Conservation (phyloP, 2,329 filamentous ascomycete species). For the Knufia petricola region DNA sequence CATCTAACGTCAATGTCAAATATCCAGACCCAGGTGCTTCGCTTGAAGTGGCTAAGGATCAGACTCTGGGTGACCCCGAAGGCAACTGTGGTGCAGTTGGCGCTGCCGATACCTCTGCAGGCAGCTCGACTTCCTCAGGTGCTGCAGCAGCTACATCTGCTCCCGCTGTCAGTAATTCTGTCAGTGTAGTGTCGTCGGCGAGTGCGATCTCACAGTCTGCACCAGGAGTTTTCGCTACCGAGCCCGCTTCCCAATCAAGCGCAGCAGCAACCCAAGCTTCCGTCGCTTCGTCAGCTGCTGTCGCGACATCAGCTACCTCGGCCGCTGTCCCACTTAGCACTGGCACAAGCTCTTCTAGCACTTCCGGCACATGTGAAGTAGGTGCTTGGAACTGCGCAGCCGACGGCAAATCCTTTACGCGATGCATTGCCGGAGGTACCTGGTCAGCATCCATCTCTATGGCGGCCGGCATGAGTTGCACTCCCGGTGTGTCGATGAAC, state of each 20-base stretch:
- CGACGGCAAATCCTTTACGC: conserved; percentile 47
- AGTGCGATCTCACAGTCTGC: neutral
- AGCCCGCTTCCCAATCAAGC: neutral
- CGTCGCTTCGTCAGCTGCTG: conserved; percentile 3
- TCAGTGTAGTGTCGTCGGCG: too few species aligned
- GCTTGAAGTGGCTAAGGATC: conserved; percentile 19
- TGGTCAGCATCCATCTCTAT: conserved; percentile 45
- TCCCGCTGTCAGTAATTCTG: conserved; percentile 11
- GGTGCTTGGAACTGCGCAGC: conserved; percentile 51
- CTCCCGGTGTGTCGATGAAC: conserved; percentile 24
- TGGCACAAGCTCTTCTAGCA: conserved; percentile 19
- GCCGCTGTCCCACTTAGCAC: conserved; percentile 14
- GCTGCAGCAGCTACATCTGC: conserved; percentile 8
- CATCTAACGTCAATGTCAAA: conserved; percentile 46
- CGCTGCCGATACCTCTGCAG: conserved; percentile 9
- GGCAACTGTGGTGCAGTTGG: conserved; percentile 19
- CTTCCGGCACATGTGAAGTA: conserved; percentile 37
- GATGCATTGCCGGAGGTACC: conserved; percentile 48
- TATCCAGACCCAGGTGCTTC: conserved; percentile 59
- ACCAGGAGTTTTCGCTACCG: conserved; percentile 1
- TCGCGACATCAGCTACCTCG: conserved; percentile 3
- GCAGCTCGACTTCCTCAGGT: conserved; percentile 10
- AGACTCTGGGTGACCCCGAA: neutral
- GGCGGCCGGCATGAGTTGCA: conserved; percentile 47
- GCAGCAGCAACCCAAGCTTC: conserved; percentile 7